Percentiles rank a stretch among this genome's conserved stretches.
Conservation (phyloP, 2,329 filamentous ascomycete species). For the Mariannaea sp. region DNA sequence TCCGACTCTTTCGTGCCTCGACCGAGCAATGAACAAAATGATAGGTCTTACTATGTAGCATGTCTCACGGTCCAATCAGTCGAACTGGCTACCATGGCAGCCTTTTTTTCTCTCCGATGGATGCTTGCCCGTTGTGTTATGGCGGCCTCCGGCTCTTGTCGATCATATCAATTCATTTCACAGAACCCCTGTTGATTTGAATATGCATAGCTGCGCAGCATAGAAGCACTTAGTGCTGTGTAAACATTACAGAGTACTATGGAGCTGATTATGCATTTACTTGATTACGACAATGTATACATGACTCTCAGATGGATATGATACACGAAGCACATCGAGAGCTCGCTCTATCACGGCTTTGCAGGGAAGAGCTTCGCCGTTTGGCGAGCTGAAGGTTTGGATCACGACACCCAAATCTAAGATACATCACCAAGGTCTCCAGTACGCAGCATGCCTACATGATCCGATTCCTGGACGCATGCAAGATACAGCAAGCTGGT, state of each 20-base stretch:
- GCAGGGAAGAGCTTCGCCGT: too few relatives aligned
- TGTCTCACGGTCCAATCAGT: background rate
- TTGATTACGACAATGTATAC: too few relatives aligned
- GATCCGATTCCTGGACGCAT: slow-evolving; percentile 15
- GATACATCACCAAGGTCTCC: slow-evolving; percentile 7
- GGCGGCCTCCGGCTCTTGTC: background rate
- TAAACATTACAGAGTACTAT: too few relatives aligned
- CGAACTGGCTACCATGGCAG: background rate
- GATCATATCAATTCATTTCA: background rate
- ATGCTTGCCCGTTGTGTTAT: too few relatives aligned
- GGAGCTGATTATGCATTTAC: too few relatives aligned
- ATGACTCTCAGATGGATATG: too few relatives aligned
- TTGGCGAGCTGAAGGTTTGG: background rate
- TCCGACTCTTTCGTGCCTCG: too few relatives aligned
- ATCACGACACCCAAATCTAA: slow-evolving; percentile 10
- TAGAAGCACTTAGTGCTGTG: too few relatives aligned
- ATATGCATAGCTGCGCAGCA: background rate
- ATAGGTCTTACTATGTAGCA: background rate
- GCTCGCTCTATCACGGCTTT: too few relatives aligned
- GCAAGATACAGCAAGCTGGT: slow-evolving; percentile 14
- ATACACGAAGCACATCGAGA: too few relatives aligned
- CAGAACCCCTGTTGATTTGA: background rate
- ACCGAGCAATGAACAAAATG: too few relatives aligned
- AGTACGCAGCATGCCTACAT: slow-evolving; percentile 25
- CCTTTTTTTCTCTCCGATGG: background rate